Base-by-base conservation (phyloP, 495 filamentous ascomycete species). In the Hypoxylon lenormandii region DNA sequence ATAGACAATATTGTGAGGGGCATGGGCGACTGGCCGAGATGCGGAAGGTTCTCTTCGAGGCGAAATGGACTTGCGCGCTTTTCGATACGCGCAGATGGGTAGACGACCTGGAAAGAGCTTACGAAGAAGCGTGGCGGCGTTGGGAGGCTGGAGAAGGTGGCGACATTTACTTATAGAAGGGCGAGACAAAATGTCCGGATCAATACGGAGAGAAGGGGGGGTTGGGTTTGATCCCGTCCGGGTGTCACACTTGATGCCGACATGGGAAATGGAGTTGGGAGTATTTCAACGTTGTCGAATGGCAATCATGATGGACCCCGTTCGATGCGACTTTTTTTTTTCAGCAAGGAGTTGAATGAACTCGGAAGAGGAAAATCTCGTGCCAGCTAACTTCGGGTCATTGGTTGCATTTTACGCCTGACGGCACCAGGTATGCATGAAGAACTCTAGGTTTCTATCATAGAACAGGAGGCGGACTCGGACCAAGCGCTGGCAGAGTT, bases 41-140 rank as follows among this genome's bases (percentile, higher is more conserved):
- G 60, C 84, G 95, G 61, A 89, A 85, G 73, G 79, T 97, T 76
- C 78, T 99, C 51, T 98, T 90, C 76, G 85, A 90, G 62, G 88
- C 87, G 65, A 88, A 94, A 60, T 94, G 91, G 88, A 87, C 80
- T 23, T 94, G 92, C 74, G 89, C 88, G 49, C 83, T 98, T 37
- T 99, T 98, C 77, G 91, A 99, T 78, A 99, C 95, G 19, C 83
- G 81, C 66, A 85, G 96, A 64, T 99, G 95, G 95, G 95, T 99
- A 42, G 81, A 83, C 38, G 94, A 98, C 82, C 76, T 99, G 60
- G 95, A 99, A 80, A 83, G 86, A 61, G 93, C 93, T 16, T 98
- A 97, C 74, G 88, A 90, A 60, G 86, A 89, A 73, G 93, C 93
- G 8, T 99, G 95, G 95, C 83, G 84, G 66, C 83, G 86, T 72